Conservation (phyloP, 495 filamentous ascomycete species). For the Annulohypoxylon stygium region DNA sequence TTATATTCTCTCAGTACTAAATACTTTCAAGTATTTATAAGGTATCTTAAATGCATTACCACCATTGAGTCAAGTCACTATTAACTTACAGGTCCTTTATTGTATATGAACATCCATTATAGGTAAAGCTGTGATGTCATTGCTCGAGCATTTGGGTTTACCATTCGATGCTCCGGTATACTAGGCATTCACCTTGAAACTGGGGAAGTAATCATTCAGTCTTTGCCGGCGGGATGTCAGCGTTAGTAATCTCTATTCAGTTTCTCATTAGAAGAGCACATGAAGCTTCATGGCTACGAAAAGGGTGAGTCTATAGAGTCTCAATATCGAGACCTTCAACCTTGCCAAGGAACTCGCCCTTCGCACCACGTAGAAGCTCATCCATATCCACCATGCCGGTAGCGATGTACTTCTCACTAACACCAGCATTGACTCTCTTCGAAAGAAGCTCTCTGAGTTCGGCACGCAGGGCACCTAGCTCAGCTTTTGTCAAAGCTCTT, state of each 20-base stretch:
- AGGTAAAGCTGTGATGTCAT: conserved; percentile 5
- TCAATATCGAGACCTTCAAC: conserved; percentile 59
- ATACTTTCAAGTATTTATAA: background rate
- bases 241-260: background rate
- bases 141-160: background rate
- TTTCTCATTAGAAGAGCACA: background rate
- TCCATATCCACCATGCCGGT: conserved; percentile 84
- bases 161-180: background rate
- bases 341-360: conserved; percentile 59
- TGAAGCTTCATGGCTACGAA: background rate
- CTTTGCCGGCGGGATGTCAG: background rate
- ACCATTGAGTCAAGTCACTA: too few species aligned
- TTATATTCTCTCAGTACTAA: background rate
- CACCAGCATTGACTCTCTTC: conserved; percentile 87
- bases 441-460: conserved; percentile 76
- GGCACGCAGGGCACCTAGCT: conserved; percentile 71
- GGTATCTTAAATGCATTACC: too few species aligned
- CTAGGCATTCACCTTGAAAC: too few species aligned
- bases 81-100: too few species aligned
- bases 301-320: conserved; percentile 29
- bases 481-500: conserved; percentile 74
- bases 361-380: conserved; percentile 74
- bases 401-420: conserved; percentile 91
- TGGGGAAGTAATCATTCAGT: background rate
- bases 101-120: background rate